A percentile compares a stretch with the other conserved stretches of the same genome.
Evolutionary conservation across 2,329 filamentous ascomycete species (phyloP).

Genomic region (Beauveria sp.): DNA sequence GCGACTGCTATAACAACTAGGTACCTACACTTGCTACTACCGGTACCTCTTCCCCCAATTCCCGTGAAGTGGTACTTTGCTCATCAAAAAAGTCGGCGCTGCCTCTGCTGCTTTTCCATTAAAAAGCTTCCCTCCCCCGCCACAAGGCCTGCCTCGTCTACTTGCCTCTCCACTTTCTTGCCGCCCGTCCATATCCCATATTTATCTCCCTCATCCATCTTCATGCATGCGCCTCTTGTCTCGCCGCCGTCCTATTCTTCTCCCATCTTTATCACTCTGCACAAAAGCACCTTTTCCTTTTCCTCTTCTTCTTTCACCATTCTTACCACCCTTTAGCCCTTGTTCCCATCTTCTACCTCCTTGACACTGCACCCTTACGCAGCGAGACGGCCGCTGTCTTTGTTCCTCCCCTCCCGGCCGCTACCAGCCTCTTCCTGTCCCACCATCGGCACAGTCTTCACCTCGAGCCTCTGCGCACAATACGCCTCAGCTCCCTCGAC

Average conservation of each 20-base stretch:
- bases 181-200: slow-evolving; percentile 7
- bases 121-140: slow-evolving; percentile 7
- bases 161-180: slow-evolving; percentile 10
- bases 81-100: background rate
- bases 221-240: slow-evolving; percentile 7
- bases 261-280: slow-evolving; percentile 2
- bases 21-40: no score
- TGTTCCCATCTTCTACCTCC: background rate
- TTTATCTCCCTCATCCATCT: slow-evolving; percentile 8
- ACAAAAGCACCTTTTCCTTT: background rate
- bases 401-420: slow-evolving; percentile 7
- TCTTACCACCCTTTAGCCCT: background rate
- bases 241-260: slow-evolving; percentile 5
- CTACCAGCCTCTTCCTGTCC: slow-evolving; percentile 8
- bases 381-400: slow-evolving; percentile 7
- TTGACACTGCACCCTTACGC: background rate
- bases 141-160: slow-evolving; percentile 8
- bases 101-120: background rate
- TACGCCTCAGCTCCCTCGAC: background rate
- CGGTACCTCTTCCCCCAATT: background rate
- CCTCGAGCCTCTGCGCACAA: background rate
- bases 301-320: background rate
- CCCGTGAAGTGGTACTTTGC: no score
- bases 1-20: no score
- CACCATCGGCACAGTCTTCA: background rate